Base-by-base conservation (phyloP, 2,329 filamentous ascomycete genomes). In the Pyricularia pennisetigena region DNA sequence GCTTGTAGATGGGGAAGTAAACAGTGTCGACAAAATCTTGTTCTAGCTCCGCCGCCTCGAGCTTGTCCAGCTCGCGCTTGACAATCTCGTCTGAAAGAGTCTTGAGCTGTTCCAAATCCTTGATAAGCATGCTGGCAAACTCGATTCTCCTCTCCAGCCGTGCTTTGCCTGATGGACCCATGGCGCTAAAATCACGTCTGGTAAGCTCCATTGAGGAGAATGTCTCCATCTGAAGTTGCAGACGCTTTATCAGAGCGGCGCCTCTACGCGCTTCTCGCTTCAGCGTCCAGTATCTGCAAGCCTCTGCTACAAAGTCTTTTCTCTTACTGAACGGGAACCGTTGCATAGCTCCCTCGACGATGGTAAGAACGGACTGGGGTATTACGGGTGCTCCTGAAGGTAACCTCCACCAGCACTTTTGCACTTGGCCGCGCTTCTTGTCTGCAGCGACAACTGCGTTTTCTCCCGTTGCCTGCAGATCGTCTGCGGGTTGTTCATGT, bases 181-280 rank as follows among this genome's bases (percentile, higher is more conserved):
- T 97, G 54, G 91, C 90, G n/a, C 91, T 91, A 78, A 97, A 99
- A 78, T 98, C 94, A 69, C 95, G 90, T 67, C 95, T 87, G 2
- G 95, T 97, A 72, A 99, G 89, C 79, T 99, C 95, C 90, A 97
- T 97, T 0, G 93, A 97, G 7, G 94, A 94, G 78, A 98, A 99
- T 0, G 93, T 92, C 78, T 98, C 94, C 85, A 97, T 91, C 77
- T 97, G 94, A 69, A 98, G 81, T 77, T 99, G 95, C 24, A 99
- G 83, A 49, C 95, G 88, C 79, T 98, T 98, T 69, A 99, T 85
- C 68, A 99, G 83, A 4, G 95, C 93, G 32, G 95, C 95, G 64
- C 95, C 95, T 69, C 95, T 86, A 41, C 95, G 88, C 70, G 94
- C 92, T 78, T 99, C 95, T 68, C 95, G 88, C 80, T 99, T 99